These are phyloP conservation scores for Olyra latifolia DNA, from an alignment of 176 grass and related monocot species.

Conservation along the genomic window DNA sequence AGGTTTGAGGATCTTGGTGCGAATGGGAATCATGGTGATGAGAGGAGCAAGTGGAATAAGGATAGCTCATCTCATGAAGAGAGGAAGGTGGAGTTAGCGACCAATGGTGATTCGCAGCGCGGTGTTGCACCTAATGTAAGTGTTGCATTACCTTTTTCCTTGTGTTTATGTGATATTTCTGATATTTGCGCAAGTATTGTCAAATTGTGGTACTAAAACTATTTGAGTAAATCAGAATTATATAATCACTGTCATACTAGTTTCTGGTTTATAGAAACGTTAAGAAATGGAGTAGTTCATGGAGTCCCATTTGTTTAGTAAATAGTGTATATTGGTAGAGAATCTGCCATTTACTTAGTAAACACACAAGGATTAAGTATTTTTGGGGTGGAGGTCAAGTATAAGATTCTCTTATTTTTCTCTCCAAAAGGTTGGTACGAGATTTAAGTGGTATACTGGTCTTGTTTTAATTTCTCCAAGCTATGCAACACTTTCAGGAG, in stretches of 20 bases:
- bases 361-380: not conserved
- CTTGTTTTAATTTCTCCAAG: not conserved
- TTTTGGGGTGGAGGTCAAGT: not conserved
- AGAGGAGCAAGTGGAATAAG: constrained; percentile 48
- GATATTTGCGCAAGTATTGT: not conserved
- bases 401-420: not conserved
- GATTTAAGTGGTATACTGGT: constrained; percentile 1
- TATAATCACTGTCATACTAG: not conserved
- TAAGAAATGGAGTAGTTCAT: not conserved
- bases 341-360: not conserved
- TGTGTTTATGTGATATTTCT: constrained; percentile 14
- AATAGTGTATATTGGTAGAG: not conserved
- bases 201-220: too few species aligned
- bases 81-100: constrained; percentile 17
- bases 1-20: constrained; percentile 45
- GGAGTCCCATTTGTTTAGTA: not conserved
- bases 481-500: not conserved
- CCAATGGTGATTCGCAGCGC: constrained; percentile 42
- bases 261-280: not conserved
- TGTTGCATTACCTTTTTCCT: not conserved
- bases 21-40: constrained; percentile 39
- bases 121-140: constrained; percentile 56
- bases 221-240: not conserved
- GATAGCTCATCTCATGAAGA: constrained; percentile 30
- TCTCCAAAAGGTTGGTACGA: not conserved